Evolutionary conservation across 169 alveolate genomes (phyloP).

Genomic region (Cryptosporidium parvum): DNA sequence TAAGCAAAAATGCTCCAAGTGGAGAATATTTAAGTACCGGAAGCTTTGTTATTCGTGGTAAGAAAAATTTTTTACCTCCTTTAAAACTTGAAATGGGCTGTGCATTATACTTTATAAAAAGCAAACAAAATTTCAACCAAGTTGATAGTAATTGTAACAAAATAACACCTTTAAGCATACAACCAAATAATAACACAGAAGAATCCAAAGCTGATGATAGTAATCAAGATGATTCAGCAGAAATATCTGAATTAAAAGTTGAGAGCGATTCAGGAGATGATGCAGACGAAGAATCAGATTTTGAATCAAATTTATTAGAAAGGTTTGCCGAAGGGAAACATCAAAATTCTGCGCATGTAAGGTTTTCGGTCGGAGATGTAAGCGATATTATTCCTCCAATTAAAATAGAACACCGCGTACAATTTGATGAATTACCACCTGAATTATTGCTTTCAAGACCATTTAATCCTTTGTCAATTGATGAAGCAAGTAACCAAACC

Average conservation of each 20-base stretch:
- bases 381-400: conserved; percentile 71
- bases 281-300: conserved; percentile 61
- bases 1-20: conserved; percentile 95
- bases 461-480: conserved; percentile 69
- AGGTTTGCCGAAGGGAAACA: neutral
- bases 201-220: neutral
- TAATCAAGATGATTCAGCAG: conserved; percentile 31
- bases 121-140: conserved; percentile 77
- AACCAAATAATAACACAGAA: conserved; percentile 26
- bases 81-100: conserved; percentile 94
- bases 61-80: conserved; percentile 92
- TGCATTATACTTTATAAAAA: conserved; percentile 82
- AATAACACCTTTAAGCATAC: conserved; percentile 34
- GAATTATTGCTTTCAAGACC: conserved; percentile 63
- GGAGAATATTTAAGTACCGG: conserved; percentile 95
- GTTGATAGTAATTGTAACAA: conserved; percentile 78
- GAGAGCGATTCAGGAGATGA: conserved; percentile 66
- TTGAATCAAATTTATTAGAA: conserved; percentile 1
- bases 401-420: conserved; percentile 62
- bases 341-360: conserved; percentile 42
- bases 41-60: conserved; percentile 95
- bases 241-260: conserved; percentile 23
- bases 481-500: conserved; percentile 64
- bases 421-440: conserved; percentile 74
- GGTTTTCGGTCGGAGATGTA: conserved; percentile 75